Evolutionary conservation across 208 protist genomes (phyloP).

Genomic region (Trypanosoma congolense): DNA sequence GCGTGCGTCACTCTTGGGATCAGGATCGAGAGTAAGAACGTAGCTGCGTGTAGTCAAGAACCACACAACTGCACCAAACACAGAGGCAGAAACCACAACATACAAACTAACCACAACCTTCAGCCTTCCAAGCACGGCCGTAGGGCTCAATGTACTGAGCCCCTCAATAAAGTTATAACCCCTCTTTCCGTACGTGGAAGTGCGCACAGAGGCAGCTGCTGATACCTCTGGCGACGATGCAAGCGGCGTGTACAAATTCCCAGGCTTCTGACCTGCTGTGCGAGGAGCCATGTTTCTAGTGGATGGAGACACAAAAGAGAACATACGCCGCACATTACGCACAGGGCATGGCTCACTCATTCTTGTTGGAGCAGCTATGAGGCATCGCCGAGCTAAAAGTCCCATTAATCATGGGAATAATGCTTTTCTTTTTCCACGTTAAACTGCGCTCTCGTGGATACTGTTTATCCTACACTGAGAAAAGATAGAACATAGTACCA

Average conservation of each 20-base stretch:
- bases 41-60: slow-evolving; percentile 68
- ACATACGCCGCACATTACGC: too few relatives aligned
- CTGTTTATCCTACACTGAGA: too few relatives aligned
- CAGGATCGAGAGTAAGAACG: slow-evolving; percentile 51
- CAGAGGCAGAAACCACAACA: slow-evolving; percentile 18
- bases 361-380: too few relatives aligned
- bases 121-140: slow-evolving; percentile 23
- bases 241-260: background rate
- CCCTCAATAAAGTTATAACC: slow-evolving; percentile 41
- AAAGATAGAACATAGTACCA: too few relatives aligned
- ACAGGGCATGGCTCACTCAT: too few relatives aligned
- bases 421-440: too few relatives aligned
- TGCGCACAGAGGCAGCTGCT: background rate
- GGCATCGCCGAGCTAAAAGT: too few relatives aligned
- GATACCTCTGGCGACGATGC: background rate
- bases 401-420: too few relatives aligned
- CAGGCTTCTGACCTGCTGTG: too few relatives aligned
- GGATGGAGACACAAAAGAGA: too few relatives aligned
- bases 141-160: slow-evolving; percentile 26
- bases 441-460: too few relatives aligned
- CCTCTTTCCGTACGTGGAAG: slow-evolving; percentile 2
- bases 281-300: too few relatives aligned
- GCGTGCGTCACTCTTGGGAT: slow-evolving; percentile 36
- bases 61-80: slow-evolving; percentile 30
- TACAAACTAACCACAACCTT: slow-evolving; percentile 24